A percentile compares a stretch with the other conserved stretches of the same genome.
Conservation (phyloP, 345 rosid genomes). For the Acer campestre region DNA sequence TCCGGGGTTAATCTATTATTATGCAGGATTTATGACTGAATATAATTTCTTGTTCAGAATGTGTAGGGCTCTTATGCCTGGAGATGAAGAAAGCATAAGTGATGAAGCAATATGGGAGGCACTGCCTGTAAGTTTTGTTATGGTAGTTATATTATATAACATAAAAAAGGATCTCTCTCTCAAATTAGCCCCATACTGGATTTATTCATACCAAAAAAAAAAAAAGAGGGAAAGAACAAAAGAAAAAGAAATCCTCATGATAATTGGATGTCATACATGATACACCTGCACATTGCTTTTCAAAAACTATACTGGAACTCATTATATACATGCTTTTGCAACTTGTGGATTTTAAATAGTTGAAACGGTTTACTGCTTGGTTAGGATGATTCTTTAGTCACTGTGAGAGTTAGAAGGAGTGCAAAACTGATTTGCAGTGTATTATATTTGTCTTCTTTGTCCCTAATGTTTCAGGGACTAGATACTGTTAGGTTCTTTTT, state of each 20-base stretch:
- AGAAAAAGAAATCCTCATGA: not conserved
- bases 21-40: slow-evolving; percentile 5
- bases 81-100: slow-evolving; percentile 83
- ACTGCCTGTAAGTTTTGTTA: slow-evolving; percentile 72
- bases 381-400: not conserved
- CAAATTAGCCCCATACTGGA: slow-evolving; percentile 1
- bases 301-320: not conserved
- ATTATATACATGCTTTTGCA: not conserved
- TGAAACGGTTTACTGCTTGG: not conserved
- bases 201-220: not conserved
- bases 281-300: not conserved
- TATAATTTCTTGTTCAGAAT: slow-evolving; percentile 53
- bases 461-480: not conserved
- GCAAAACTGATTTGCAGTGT: not conserved
- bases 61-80: slow-evolving; percentile 96
- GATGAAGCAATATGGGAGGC: slow-evolving; percentile 99
- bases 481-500: not conserved
- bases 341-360: not conserved
- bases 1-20: not conserved
- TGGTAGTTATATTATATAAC: not conserved
- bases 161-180: not conserved
- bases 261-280: not conserved
- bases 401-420: not conserved
- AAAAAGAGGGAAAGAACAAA: not conserved
- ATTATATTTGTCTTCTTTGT: not conserved